Evolutionary conservation across 2,329 filamentous ascomycete genomes (phyloP).

Genomic region (Xylaria sp.): DNA sequence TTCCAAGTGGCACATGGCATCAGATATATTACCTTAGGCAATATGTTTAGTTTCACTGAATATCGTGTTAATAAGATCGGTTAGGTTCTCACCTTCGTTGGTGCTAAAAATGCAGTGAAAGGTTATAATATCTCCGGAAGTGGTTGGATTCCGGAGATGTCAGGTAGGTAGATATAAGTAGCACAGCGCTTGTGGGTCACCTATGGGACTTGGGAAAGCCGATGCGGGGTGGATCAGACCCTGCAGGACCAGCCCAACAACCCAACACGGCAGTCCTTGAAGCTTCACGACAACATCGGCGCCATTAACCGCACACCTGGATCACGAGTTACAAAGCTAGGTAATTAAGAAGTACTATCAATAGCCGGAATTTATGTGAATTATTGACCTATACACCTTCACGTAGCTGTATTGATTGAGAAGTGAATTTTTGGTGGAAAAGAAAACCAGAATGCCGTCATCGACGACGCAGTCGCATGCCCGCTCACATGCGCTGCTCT

Average conservation of each 20-base stretch:
- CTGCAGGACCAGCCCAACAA: background rate
- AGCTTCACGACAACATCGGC: slow-evolving; percentile 12
- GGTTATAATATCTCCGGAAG: no score
- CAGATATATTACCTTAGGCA: background rate
- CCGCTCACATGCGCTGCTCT: slow-evolving; percentile 83
- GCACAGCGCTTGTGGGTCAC: no score
- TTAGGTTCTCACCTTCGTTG: background rate
- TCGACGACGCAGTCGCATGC: slow-evolving; percentile 71
- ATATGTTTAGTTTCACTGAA: background rate
- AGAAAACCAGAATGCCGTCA: slow-evolving; percentile 60
- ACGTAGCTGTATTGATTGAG: background rate
- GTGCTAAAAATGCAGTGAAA: no score
- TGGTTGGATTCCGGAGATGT: no score
- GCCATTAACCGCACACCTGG: background rate
- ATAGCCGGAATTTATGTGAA: background rate
- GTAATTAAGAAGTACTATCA: background rate
- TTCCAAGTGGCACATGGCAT: background rate
- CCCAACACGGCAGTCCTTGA: slow-evolving; percentile 16
- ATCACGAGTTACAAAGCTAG: no score
- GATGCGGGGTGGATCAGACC: slow-evolving; percentile 27
- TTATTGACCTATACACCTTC: background rate
- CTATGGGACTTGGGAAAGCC: no score
- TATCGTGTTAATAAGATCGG: background rate
- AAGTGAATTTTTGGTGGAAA: background rate
- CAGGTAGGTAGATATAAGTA: no score